Percentiles rank a stretch among this genome's conserved stretches.
Evolutionary conservation across 805 yeast genomes (phyloP).

Genomic region (Schizosaccharomyces osmophilus): DNA sequence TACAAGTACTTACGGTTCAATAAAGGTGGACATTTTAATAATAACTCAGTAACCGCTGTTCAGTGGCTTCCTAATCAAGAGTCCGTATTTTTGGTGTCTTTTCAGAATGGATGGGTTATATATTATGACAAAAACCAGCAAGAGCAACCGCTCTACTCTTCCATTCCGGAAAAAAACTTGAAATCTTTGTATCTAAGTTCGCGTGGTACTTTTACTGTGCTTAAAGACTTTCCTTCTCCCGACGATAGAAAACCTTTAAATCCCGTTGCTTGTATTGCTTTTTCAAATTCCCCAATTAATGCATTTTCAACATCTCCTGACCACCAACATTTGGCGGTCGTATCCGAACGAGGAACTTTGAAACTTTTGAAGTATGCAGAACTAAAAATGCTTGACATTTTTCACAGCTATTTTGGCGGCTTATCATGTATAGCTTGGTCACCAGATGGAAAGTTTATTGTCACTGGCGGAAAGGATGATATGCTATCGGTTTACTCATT

Average conservation of each 20-base stretch:
- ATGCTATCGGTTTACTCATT: conserved; percentile 22
- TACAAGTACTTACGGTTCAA: conserved; percentile 28
- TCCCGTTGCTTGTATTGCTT: conserved; percentile 37
- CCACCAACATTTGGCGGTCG: conserved; percentile 22
- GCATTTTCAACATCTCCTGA: conserved; percentile 21
- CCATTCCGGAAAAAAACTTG: not conserved
- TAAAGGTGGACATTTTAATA: conserved; percentile 22
- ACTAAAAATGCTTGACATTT: conserved; percentile 25
- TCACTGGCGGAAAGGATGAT: conserved; percentile 33
- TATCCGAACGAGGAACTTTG: conserved; percentile 41
- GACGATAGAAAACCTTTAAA: conserved; percentile 9
- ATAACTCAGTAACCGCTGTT: conserved; percentile 21
- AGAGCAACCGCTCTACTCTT: not conserved
- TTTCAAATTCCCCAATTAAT: conserved; percentile 37
- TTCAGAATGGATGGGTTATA: conserved; percentile 35
- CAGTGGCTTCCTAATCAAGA: conserved; percentile 24
- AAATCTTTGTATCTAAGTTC: not conserved
- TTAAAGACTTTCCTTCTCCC: not conserved
- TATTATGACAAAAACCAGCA: conserved; percentile 23
- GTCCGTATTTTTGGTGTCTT: conserved; percentile 30
- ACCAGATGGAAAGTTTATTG: conserved; percentile 25
- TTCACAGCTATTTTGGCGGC: conserved; percentile 46
- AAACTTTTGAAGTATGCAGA: conserved; percentile 28
- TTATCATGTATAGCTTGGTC: conserved; percentile 27
- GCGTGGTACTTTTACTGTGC: not conserved